Evolutionary conservation across 768 basidiomycete species (phyloP), one percentile per base, ranked within the genome.

Genomic region (Lentinus tigrinus): DNA sequence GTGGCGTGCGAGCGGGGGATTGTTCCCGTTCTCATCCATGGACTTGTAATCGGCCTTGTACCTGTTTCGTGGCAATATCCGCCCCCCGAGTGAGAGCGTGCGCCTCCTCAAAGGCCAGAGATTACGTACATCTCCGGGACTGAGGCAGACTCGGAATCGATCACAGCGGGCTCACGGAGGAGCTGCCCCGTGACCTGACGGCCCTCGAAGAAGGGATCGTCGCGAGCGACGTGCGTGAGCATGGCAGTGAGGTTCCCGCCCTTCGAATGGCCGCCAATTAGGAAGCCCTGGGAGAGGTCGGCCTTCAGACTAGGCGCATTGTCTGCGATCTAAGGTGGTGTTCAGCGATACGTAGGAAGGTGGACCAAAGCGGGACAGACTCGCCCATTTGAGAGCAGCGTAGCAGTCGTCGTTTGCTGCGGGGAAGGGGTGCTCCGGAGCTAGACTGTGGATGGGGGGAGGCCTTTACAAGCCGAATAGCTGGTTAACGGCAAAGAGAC

Each of bases 351-450:
- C n/a, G n/a, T n/a, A n/a, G n/a, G n/a, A n/a, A n/a, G n/a, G n/a
- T n/a, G n/a, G n/a, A n/a, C n/a, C n/a, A n/a, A n/a, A n/a, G n/a
- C n/a, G n/a, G n/a, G n/a, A n/a, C n/a, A 5, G 21, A 52, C 57
- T 11, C 37, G 64, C 66, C 65, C 67, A 66, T 65, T 67, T 65
- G 28, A 70, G 27, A n/a, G 69, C 64, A 7, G 64, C 59, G 13
- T 53, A 61, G 40, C 58, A 57, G 43, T 70, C 70, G 21, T 68
- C 58, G 21, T 63, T 26, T 5, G 47, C 53, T 11, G 52, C 58
- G 10, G 64, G 65, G 48, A 66, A 69, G 14, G 59, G 63, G 47
- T 66, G 55, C 49, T 70, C 70, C 1, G 70, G 70, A 3, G 66
- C 67, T 5, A 68, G 62, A 36, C 70, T 67, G 53, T n/a, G 1